Evolutionary conservation across 768 basidiomycete genomes (phyloP).

Genomic region (Pisolithus sp.): DNA sequence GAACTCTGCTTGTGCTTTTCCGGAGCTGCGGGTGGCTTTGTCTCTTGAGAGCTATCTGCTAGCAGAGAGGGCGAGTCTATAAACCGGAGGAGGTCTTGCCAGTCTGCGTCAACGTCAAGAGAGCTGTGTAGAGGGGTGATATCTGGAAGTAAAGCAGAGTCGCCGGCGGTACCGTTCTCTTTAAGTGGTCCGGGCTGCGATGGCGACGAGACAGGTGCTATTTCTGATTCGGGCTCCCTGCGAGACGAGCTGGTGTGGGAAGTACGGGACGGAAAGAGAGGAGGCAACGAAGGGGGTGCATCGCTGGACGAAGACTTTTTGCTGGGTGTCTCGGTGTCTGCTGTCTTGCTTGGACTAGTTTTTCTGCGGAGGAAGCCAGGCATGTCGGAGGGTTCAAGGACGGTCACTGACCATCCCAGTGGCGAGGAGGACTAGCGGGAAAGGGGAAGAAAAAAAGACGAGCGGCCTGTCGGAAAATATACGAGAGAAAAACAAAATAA

Average conservation of each 20-base stretch:
- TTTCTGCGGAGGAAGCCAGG: constrained; percentile 1
- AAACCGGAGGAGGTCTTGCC: background rate
- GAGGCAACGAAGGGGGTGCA: background rate
- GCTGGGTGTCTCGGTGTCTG: background rate
- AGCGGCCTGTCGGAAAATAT: background rate
- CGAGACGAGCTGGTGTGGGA: background rate
- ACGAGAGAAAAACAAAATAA: background rate
- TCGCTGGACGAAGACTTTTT: background rate
- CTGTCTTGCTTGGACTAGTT: background rate
- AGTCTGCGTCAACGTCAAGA: background rate
- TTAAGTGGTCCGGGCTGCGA: background rate
- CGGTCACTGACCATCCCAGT: background rate
- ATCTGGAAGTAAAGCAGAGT: background rate
- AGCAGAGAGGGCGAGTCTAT: background rate
- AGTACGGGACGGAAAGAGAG: background rate
- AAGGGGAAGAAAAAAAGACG: background rate
- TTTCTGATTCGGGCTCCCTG: background rate
- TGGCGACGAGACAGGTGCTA: background rate
- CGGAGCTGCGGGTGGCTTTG: background rate
- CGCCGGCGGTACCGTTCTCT: background rate
- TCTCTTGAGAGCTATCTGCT: background rate
- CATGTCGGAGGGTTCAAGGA: background rate
- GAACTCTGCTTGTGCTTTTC: background rate
- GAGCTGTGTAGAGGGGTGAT: background rate
- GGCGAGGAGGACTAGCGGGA: background rate